phyloP scores from a whole-genome alignment of 345 rosid genomes.

The Hibiscus tridactylites region DNA sequence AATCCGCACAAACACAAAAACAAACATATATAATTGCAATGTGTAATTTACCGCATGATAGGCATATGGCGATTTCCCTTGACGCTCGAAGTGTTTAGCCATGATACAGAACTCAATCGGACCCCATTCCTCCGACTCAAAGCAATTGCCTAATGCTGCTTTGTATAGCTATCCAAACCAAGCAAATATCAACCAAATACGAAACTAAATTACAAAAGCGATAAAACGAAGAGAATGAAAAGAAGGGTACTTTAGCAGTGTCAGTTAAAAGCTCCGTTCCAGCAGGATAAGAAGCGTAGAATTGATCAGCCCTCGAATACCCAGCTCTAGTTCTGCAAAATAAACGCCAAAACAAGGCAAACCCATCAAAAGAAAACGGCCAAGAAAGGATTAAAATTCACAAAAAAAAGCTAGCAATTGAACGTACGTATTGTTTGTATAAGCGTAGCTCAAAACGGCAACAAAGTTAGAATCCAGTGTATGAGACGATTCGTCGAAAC shows the following conservation, averaged over 20 bases:
- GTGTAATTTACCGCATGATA: constrained; percentile 63
- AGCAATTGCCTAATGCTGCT: constrained; percentile 84
- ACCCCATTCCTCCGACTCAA: constrained; percentile 78
- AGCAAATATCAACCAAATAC: constrained; percentile 1
- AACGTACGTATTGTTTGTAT: constrained; percentile 79
- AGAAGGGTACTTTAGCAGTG: constrained; percentile 45
- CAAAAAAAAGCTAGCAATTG: background rate
- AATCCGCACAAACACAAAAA: background rate
- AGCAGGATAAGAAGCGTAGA: constrained; percentile 80
- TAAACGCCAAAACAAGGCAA: constrained; percentile 6
- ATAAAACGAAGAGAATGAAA: background rate
- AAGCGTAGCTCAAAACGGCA: constrained; percentile 50
- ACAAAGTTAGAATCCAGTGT: constrained; percentile 65
- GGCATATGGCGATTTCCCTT: constrained; percentile 82
- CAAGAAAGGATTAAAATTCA: background rate
- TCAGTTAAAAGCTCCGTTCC: constrained; percentile 90
- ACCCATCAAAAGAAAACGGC: background rate
- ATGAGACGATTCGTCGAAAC: constrained; percentile 63
- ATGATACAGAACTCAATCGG: constrained; percentile 68
- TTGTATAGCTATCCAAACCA: constrained; percentile 51
- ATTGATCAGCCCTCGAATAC: constrained; percentile 78
- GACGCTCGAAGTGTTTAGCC: constrained; percentile 90
- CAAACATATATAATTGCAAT: background rate
- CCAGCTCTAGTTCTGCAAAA: constrained; percentile 80
- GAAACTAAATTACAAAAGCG: background rate